Conservation (phyloP, 805 yeast genomes). For the Grigorovia yakushimaensis region DNA sequence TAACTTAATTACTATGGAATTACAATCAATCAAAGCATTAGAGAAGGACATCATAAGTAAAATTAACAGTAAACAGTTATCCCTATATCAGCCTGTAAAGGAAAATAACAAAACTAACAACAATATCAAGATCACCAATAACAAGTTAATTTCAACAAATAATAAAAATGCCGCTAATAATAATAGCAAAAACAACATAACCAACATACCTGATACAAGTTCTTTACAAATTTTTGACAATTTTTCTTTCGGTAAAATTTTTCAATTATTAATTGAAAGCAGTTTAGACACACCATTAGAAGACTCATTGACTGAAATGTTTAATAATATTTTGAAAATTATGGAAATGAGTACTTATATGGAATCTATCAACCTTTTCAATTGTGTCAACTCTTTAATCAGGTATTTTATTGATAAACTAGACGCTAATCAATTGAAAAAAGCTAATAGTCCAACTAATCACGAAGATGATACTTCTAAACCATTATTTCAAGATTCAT, state of each 20-base stretch:
- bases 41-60: constrained; percentile 29
- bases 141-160: not conserved
- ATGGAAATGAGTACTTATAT: constrained; percentile 45
- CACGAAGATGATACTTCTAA: constrained; percentile 32
- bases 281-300: constrained; percentile 56
- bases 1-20: constrained; percentile 55
- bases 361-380: constrained; percentile 35
- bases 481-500: constrained; percentile 65
- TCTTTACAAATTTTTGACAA: constrained; percentile 4
- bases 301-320: constrained; percentile 46
- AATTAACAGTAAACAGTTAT: constrained; percentile 11
- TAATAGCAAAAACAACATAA: not conserved
- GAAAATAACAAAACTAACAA: not conserved
- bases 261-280: constrained; percentile 14
- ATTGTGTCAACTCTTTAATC: constrained; percentile 41
- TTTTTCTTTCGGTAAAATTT: constrained; percentile 15
- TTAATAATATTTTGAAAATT: constrained; percentile 42
- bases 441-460: not conserved
- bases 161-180: not conserved
- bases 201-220: not conserved
- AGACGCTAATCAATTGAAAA: constrained; percentile 28
- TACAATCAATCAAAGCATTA: constrained; percentile 38
- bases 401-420: constrained; percentile 58
- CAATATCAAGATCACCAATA: not conserved
- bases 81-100: not conserved